Base-by-base conservation (phyloP, 257 asterid genomes). In the Nicotiana knightiana region DNA sequence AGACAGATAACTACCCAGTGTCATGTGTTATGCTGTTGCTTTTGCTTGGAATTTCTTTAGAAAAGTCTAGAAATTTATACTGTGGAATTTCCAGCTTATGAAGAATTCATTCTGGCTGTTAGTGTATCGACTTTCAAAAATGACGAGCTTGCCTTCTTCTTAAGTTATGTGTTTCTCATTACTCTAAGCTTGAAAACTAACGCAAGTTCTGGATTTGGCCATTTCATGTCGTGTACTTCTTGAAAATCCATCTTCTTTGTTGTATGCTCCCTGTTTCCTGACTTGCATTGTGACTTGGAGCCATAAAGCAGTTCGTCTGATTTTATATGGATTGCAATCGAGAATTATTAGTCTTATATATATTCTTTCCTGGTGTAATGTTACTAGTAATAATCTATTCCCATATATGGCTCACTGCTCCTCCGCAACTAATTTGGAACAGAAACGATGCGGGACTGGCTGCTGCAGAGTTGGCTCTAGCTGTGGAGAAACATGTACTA, bases 371-470 rank as follows among this genome's bases (percentile, higher is more conserved):
- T 7, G 15, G 43, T 26, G 79, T 15, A 73, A 26, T 73, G 9
- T 33, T 73, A 35, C 63, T 51, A 28, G 16, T 48, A 8, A 62
- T 71, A 68, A 37, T 54, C 26, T 62, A 15, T 24, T 63, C 6
- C 58, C 28, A 0, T 21, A 76, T 64, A 24, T 55, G 63, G 51
- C 82, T 67, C 15, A 33, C 81, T 37, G 18, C 48, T 81, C 24
- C 78, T 33, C 53, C 24, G 35, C 53, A 51, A 80, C 85, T 77
- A 53, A 53, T 84, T 85, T 87, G 88, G 83, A 53, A 77, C 92
- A 96, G 99, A 86, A 93, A 94, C 54, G 98, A 96, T 70, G 98
- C 98, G 4, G 99, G 99, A 67, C 87, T 96, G 76, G 98, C 99
- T 77, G 99, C 99, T 79, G 98, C 99, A 11, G 99, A 96, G 86